A percentile compares a stretch with the other conserved stretches of the same genome.
These are phyloP conservation scores for Ogataea neopini DNA, from an alignment of 805 yeast species.

Conservation along the genomic window DNA sequence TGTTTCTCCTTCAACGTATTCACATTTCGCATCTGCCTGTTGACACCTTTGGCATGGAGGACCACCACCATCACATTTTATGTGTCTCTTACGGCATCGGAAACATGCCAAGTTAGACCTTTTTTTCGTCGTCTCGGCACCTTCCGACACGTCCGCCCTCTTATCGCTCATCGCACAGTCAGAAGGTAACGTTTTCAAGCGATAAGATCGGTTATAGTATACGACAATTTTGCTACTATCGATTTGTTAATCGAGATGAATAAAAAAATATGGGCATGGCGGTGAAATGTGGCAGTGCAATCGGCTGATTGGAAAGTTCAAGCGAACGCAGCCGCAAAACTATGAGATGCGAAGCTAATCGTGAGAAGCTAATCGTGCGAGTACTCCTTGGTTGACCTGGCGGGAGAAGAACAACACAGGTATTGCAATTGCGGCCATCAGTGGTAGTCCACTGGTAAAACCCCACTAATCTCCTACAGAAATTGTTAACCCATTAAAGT, in stretches of 20 bases:
- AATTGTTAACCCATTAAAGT: too few species aligned
- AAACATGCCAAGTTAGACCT: conserved; percentile 46
- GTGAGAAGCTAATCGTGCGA: too few species aligned
- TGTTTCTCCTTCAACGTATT: conserved; percentile 69
- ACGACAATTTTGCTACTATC: too few species aligned
- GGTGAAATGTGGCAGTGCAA: neutral
- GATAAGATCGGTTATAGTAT: neutral
- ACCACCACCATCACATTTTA: conserved; percentile 71
- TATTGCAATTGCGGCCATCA: too few species aligned
- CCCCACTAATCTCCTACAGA: too few species aligned
- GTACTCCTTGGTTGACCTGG: too few species aligned
- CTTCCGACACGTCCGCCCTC: neutral
- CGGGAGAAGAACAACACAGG: too few species aligned
- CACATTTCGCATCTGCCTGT: conserved; percentile 58
- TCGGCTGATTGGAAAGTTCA: neutral
- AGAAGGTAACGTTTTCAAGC: neutral
- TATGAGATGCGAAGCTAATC: too few species aligned
- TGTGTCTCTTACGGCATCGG: conserved; percentile 69
- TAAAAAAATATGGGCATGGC: neutral
- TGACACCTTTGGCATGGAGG: conserved; percentile 69
- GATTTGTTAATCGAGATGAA: neutral
- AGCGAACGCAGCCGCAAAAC: too few species aligned
- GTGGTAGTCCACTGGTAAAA: too few species aligned
- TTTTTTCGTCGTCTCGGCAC: conserved; percentile 14
- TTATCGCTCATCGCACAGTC: neutral